phyloP scores from a whole-genome alignment of 345 rosid genomes.

The Sisymbrium irio region DNA sequence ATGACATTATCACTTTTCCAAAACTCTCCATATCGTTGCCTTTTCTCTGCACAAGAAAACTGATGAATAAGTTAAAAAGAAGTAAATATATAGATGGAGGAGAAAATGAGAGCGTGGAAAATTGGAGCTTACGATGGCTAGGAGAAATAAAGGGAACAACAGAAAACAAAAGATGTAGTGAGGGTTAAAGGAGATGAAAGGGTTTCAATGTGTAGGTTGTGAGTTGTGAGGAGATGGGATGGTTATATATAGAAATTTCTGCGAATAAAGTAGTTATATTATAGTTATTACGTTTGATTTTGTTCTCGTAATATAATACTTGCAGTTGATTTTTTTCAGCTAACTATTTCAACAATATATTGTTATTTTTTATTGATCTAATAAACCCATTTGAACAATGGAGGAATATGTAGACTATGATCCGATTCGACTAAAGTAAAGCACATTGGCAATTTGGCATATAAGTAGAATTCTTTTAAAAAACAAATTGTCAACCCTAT shows the following conservation, averaged over 20 bases:
- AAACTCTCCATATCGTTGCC: conserved; percentile 22
- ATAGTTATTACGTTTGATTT: background rate
- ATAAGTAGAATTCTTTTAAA: too few relatives aligned
- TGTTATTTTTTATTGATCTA: background rate
- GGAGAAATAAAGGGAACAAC: conserved; percentile 1
- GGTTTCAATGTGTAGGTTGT: conserved; percentile 6
- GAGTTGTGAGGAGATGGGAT: conserved; percentile 10
- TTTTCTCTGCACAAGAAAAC: conserved; percentile 8
- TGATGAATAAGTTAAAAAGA: background rate
- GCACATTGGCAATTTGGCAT: background rate
- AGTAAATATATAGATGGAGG: background rate
- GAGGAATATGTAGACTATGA: background rate
- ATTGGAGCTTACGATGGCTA: conserved; percentile 20
- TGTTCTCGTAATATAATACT: background rate
- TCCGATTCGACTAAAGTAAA: background rate
- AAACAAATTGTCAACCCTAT: too few relatives aligned
- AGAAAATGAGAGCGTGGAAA: conserved; percentile 5
- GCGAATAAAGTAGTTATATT: background rate
- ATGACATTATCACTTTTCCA: conserved; percentile 16
- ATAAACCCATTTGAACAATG: background rate
- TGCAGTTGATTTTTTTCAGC: background rate
- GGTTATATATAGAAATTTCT: conserved; percentile 24
- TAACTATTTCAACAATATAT: background rate
- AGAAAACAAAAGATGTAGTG: background rate
- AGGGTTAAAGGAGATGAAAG: background rate